A percentile compares a stretch with the other conserved stretches of the same genome.
phyloP scores from a whole-genome alignment of 257 asterid genomes.

The Penstemon eatonii region DNA sequence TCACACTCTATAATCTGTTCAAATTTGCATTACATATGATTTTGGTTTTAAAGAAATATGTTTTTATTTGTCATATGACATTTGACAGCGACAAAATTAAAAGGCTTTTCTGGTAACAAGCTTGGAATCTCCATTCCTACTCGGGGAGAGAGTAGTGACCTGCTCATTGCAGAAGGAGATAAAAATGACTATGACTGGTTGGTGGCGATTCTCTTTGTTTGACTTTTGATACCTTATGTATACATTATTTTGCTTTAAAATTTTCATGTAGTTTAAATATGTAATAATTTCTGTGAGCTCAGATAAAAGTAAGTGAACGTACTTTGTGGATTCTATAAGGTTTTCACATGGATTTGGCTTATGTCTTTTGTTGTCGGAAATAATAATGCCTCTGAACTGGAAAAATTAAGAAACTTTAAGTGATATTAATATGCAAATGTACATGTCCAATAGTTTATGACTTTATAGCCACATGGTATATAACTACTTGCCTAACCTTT shows the following conservation, averaged over 20 bases:
- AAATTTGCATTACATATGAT: conserved; percentile 25
- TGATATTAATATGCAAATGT: conserved; percentile 21
- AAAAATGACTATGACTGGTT: conserved; percentile 96
- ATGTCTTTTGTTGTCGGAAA: conserved; percentile 17
- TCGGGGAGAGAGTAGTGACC: conserved; percentile 83
- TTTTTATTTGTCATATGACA: not conserved
- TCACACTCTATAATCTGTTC: conserved; percentile 15
- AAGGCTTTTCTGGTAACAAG: conserved; percentile 61
- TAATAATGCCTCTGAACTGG: not conserved
- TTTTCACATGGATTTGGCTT: conserved; percentile 1
- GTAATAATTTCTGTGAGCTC: conserved; percentile 9
- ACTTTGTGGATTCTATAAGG: conserved; percentile 19
- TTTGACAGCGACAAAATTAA: conserved; percentile 61
- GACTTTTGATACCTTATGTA: conserved; percentile 18
- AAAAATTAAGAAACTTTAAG: conserved; percentile 8
- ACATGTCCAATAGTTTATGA: conserved; percentile 1
- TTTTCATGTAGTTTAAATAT: not conserved
- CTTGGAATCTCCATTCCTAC: conserved; percentile 77
- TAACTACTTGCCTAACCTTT: conserved; percentile 12
- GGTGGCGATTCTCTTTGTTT: conserved; percentile 29
- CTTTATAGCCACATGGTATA: conserved; percentile 2
- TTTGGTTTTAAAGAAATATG: conserved; percentile 32
- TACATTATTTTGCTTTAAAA: conserved; percentile 5
- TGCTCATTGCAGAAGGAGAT: conserved; percentile 84
- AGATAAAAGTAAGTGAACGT: conserved; percentile 5